Evolutionary conservation across 495 filamentous ascomycete species (phyloP).

Genomic region (Podospora appendiculata): DNA sequence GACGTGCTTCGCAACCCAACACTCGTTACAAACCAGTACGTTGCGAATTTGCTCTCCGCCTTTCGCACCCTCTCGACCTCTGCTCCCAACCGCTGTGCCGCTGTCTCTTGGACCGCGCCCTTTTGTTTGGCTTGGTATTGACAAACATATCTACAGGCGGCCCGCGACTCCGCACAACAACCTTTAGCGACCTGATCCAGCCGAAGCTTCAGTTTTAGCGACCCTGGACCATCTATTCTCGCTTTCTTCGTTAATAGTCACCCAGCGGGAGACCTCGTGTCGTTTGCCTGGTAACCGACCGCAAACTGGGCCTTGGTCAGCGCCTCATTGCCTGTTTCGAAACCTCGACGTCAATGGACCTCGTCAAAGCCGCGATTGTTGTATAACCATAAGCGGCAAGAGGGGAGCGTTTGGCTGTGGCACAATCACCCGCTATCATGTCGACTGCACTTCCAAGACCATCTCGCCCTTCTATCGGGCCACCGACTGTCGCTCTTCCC

Average conservation of each 20-base stretch:
- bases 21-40: too few relatives aligned
- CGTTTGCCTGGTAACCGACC: too few relatives aligned
- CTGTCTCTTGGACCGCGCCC: too few relatives aligned
- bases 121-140: neutral
- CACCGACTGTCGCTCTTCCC: constrained; percentile 59
- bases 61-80: too few relatives aligned
- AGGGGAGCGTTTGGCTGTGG: too few relatives aligned
- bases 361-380: neutral
- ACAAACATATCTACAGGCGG: neutral
- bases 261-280: too few relatives aligned
- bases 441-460: constrained; percentile 59
- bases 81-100: too few relatives aligned
- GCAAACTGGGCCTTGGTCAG: too few relatives aligned
- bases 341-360: constrained; percentile 6
- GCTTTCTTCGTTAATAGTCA: neutral
- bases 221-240: neutral
- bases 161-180: constrained; percentile 11
- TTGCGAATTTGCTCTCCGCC: too few relatives aligned
- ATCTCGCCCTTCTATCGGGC: constrained; percentile 52
- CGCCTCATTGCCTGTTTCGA: too few relatives aligned
- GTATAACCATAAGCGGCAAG: neutral
- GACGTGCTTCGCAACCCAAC: too few relatives aligned
- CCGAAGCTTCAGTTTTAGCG: neutral
- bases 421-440: constrained; percentile 29
- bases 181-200: constrained; percentile 11